Evolutionary conservation across 768 basidiomycete species (phyloP), one percentile per base, ranked within the genome.

Genomic region (Strobilomyces echinocephalus): DNA sequence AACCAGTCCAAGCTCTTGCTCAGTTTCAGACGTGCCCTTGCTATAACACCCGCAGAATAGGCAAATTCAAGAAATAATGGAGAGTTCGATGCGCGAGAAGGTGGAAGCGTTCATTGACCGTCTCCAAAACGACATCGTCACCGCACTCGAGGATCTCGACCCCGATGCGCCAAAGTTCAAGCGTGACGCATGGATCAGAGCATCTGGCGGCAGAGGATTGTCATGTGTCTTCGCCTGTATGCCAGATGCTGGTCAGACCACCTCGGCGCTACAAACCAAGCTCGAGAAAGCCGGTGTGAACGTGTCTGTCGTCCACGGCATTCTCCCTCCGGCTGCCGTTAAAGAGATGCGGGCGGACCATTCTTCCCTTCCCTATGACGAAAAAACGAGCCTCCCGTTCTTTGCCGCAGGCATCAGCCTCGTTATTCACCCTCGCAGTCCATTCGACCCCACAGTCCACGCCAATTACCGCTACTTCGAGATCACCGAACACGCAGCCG

Each of bases 401-500:
- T 95, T 94, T 63, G 95, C 90, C 14, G 89, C 88, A 0, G 95
- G 97, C 0, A 76, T 98, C 63, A 91, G 88, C 60, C 80, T 98
- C 64, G 92, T 99, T 62, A 78, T 98, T 16, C 95, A 99, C 69
- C 95, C 95, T 0, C 80, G 85, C 49, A 97, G 94, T 73, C 97
- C 95, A 4, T 83, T 91, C 63, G 87, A 90, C 15, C 93, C 97
- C 9, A 97, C 95, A 20, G 86, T 92, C 7, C 95, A 99, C 69
- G 84, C 90, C 54, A 99, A 99, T 69, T 97, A 95, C 63, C 90
- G 97, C 50, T 98, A 97, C 72, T 99, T 99, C 65, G 95, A 98
- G 71, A 83, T 97, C 58, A 85, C 84, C 3, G 81, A 87, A 58
- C 72, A 74, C 40, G 61, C 61, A 1, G 57, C 59, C 4, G 66